phyloP scores from a whole-genome alignment of 2,329 filamentous ascomycete genomes.

The Fusarium sp. region DNA sequence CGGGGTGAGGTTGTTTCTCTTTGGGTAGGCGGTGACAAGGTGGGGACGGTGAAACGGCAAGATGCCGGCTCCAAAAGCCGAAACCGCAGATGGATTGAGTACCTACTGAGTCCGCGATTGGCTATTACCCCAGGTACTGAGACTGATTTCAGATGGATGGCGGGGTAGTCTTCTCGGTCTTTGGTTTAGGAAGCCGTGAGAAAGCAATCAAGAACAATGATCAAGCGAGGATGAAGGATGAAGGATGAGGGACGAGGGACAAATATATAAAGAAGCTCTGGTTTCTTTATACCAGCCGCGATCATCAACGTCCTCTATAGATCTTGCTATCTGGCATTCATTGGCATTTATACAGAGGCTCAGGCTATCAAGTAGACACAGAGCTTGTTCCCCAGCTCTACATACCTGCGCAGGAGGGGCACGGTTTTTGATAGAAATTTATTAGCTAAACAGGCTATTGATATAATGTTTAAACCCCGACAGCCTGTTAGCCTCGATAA shows the following conservation, averaged over 20 bases:
- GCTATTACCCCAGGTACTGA: conserved; percentile 18
- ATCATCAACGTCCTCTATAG: background rate
- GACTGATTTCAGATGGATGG: background rate
- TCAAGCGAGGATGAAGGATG: background rate
- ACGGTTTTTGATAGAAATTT: no score
- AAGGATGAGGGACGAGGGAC: background rate
- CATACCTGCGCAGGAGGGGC: no score
- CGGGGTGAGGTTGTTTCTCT: conserved; percentile 14
- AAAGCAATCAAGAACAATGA: background rate
- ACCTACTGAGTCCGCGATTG: conserved; percentile 15
- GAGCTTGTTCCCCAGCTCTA: background rate
- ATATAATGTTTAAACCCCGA: no score
- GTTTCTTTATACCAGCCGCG: background rate
- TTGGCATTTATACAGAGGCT: background rate
- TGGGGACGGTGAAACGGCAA: conserved; percentile 20
- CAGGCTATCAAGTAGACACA: background rate
- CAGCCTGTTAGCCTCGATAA: no score
- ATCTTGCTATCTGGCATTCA: background rate
- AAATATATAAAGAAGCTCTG: background rate
- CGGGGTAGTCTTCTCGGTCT: background rate
- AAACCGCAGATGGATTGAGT: background rate
- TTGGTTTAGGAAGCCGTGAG: background rate
- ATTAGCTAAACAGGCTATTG: no score
- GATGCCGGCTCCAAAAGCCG: conserved; percentile 12
- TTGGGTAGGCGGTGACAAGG: conserved; percentile 28